phyloP scores from a whole-genome alignment of 1,284 basidiomycete species.

The Marasmius oreades region DNA sequence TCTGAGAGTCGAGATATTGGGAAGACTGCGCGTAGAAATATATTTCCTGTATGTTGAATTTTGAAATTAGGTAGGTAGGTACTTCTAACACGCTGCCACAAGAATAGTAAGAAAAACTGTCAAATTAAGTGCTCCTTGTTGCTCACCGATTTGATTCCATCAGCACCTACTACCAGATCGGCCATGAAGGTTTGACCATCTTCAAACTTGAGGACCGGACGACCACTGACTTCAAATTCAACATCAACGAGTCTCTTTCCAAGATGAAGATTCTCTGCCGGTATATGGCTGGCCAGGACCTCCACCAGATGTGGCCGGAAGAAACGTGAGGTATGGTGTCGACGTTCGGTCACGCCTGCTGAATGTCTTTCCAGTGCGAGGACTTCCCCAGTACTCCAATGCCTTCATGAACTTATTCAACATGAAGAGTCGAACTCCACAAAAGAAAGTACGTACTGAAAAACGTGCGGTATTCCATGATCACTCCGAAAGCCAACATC shows the following conservation, averaged over 20 bases:
- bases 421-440: background rate
- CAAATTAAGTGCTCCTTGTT: background rate
- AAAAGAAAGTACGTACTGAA: background rate
- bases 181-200: slow-evolving; percentile 1
- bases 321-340: slow-evolving; percentile 6
- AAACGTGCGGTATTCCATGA: slow-evolving; percentile 8
- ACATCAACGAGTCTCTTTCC: slow-evolving; percentile 1
- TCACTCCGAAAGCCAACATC: slow-evolving; percentile 7
- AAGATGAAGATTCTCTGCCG: slow-evolving; percentile 1
- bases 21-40: slow-evolving; percentile 7
- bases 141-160: slow-evolving; percentile 6
- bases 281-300: slow-evolving; percentile 1
- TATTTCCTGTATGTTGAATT: slow-evolving; percentile 1
- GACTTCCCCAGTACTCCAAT: slow-evolving; percentile 4
- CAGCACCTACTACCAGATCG: slow-evolving; percentile 8
- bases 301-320: slow-evolving; percentile 8
- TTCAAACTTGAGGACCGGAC: slow-evolving; percentile 1
- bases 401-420: background rate
- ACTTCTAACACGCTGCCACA: background rate
- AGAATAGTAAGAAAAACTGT: background rate
- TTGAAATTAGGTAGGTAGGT: slow-evolving; percentile 1
- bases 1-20: background rate
- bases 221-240: background rate
- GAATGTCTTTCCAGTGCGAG: slow-evolving; percentile 6
- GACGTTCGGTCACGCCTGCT: background rate